Percentiles rank a stretch among this genome's conserved stretches.
Conservation (phyloP, 106 monocot genomes). For the Alisma plantagoaquatica region DNA sequence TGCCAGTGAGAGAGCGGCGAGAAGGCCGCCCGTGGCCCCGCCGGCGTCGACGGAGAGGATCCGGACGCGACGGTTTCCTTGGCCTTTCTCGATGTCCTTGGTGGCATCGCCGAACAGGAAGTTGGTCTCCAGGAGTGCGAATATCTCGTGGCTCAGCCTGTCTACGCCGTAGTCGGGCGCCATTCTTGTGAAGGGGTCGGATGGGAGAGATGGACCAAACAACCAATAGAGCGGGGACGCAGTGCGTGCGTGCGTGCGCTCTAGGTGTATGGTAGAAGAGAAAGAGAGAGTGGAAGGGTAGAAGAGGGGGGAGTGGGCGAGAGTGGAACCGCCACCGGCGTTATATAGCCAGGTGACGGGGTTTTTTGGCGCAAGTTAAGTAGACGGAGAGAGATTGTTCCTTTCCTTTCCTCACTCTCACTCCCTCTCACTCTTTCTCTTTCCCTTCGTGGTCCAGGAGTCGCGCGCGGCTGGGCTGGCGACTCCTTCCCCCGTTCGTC, state of each 20-base stretch:
- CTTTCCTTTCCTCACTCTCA: no score
- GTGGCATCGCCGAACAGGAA: background rate
- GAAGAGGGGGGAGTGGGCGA: background rate
- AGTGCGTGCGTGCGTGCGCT: background rate
- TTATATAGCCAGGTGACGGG: no score
- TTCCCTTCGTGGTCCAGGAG: no score
- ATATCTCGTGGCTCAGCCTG: background rate
- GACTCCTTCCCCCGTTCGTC: no score
- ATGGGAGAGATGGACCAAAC: conserved; percentile 60
- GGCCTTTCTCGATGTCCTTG: background rate
- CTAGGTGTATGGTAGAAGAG: background rate
- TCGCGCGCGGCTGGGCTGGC: no score
- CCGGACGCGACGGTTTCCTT: background rate
- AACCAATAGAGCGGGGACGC: conserved; percentile 12
- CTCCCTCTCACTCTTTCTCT: no score
- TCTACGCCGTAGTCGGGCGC: conserved; percentile 11
- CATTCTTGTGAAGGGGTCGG: conserved; percentile 56
- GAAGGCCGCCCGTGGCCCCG: conserved; percentile 19
- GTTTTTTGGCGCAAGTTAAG: no score
- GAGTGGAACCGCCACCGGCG: no score
- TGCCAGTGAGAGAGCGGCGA: conserved; percentile 1
- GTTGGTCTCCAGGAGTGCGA: background rate
- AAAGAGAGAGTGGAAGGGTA: no score
- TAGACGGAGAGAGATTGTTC: no score
- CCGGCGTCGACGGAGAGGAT: conserved; percentile 37